Base-by-base conservation (phyloP, 768 basidiomycete species). In the Arthromyces matolae region DNA sequence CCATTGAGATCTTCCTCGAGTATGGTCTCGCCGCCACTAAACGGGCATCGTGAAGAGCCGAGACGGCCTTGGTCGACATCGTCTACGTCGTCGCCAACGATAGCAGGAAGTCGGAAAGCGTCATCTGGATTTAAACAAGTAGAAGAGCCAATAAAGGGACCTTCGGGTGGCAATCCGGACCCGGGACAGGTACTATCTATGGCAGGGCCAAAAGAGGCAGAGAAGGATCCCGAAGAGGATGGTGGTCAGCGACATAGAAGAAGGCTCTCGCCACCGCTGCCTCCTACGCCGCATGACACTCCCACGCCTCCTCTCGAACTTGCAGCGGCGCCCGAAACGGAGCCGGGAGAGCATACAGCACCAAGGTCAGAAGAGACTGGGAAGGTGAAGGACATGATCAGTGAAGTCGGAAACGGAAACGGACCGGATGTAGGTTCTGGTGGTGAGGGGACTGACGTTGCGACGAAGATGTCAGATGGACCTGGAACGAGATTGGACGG, bases 1-100 rank as follows among this genome's bases (percentile, higher is more conserved):
- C 64, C 63, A 16, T 54, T 53, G 54, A 54, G 59, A 23, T 60
- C 61, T 42, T 54, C 63, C 29, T 59, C 65, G 43, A 44, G 63
- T 40, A 37, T 65, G 31, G 9, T 12, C 44, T 50, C 62, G 16
- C 53, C 58, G 12, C 53, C 64, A 20, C 18, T 45, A 12, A 10
- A 40, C 18, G 23, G n/a, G 14, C 41, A 35, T 25, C n/a, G 12
- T 33, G 12, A 19, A 39, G 39, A 32, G 31, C 22, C 38, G 14
- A 2, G 5, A 25, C 14, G 47, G 18, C 47, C 28, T 16, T 36
- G n/a, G n/a, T n/a, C n/a, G n/a, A n/a, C n/a, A n/a, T n/a, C n/a
- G n/a, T n/a, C 36, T 31, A 42, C 37, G 35, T 45, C 48, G 36
- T 22, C 41, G 19, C n/a, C 48, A 14, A 14, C 47, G 32, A 48